A percentile compares a stretch with the other conserved stretches of the same genome.
Evolutionary conservation across 2,329 filamentous ascomycete species (phyloP).

Genomic region (Phoma sp.): DNA sequence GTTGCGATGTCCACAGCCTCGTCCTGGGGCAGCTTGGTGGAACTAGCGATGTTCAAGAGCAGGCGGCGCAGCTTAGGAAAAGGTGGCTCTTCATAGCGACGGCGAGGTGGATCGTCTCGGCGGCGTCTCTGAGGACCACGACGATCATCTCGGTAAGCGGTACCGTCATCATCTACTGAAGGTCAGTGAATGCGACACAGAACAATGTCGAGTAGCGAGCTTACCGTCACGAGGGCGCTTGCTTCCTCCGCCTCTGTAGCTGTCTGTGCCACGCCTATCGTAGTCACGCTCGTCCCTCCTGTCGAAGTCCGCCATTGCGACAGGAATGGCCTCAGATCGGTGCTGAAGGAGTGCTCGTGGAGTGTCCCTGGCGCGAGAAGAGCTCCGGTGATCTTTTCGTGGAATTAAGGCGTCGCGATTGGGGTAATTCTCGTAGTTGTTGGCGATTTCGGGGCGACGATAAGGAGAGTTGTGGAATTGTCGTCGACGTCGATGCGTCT

Average conservation of each 20-base stretch:
- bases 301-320: constrained; percentile 39
- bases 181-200: background rate
- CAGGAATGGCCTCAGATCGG: constrained; percentile 17
- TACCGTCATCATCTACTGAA: constrained; percentile 36
- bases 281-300: constrained; percentile 36
- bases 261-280: constrained; percentile 36
- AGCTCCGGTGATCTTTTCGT: constrained; percentile 16
- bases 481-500: constrained; percentile 22
- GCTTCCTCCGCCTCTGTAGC: constrained; percentile 33
- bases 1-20: constrained; percentile 55
- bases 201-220: background rate
- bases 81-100: constrained; percentile 44
- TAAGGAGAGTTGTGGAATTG: constrained; percentile 10
- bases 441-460: constrained; percentile 2
- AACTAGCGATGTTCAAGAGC: constrained; percentile 47
- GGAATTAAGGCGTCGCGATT: constrained; percentile 8
- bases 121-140: constrained; percentile 42
- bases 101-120: constrained; percentile 37
- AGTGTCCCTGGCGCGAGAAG: constrained; percentile 11
- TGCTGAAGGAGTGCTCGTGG: constrained; percentile 18
- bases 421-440: background rate
- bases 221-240: constrained; percentile 44
- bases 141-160: constrained; percentile 37
- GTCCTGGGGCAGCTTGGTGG: constrained; percentile 44
- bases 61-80: constrained; percentile 43